Base-by-base conservation (phyloP, 768 basidiomycete genomes). In the Leccinum uliginosum region DNA sequence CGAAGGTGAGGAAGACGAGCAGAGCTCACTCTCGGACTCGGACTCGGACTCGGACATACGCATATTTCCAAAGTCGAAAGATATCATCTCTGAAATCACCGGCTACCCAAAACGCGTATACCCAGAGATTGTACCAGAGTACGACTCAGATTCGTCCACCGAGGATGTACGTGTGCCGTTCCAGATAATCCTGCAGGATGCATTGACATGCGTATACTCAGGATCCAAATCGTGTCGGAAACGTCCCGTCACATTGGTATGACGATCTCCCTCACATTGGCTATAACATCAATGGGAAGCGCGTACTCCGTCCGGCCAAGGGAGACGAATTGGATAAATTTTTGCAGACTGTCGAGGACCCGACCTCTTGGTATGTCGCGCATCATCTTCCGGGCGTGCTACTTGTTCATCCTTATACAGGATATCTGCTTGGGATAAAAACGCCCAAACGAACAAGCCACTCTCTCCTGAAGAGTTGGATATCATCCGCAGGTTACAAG, bases 241-340 rank as follows among this genome's bases (percentile, higher is more conserved):
- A 96, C 73, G 78, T 99, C 59, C 97, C 97, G 47, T 88, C 89
- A 81, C 94, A 99, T 67, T 99, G 96, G 94, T 99, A 99, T 72
- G 97, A 98, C 70, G 95, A 98, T 77, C 78, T 99, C 63, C 97
- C 97, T n/a, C 97, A 99, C 73, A 83, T 99, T 68, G 97, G 97
- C 47, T 99, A 99, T 74, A 84, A 93, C 72, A 86, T 98, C 64
- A 84, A 94, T 70, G 97, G 97, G 53, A 96, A 93, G 75, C 87
- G 87, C 70, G 86, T 99, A 49, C 80, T 98, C 60, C 88, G 93
- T 53, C 95, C 97, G 12, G 96, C 93, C 44, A 86, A 87, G 64
- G 94, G 94, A 45, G 97, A 99, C 67, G 97, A 98, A 71, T 76
- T 99, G 52, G 97, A 99, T 78, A 97, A 91, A 72, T 99, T 99